These are phyloP conservation scores for Calvatia gigantea DNA, from an alignment of 768 basidiomycete genomes.

Conservation along the genomic window DNA sequence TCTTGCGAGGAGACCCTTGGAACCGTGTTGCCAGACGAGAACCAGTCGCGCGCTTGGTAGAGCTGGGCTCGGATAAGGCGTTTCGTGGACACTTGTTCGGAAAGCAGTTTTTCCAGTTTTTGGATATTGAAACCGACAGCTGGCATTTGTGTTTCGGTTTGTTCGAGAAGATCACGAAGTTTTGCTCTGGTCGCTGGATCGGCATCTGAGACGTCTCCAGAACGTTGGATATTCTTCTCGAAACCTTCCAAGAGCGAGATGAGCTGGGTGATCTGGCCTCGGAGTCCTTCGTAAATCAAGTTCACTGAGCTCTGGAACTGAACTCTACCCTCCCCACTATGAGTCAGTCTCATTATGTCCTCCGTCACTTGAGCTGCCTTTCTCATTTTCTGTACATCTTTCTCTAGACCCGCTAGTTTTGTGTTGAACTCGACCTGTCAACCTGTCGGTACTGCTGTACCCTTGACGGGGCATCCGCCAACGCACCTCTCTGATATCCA, in stretches of 20 bases:
- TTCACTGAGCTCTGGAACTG: background rate
- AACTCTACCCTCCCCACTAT: background rate
- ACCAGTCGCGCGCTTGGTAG: background rate
- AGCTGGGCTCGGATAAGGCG: background rate
- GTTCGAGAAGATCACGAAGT: background rate
- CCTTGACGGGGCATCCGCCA: no score
- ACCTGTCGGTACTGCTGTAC: background rate
- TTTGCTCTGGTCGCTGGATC: background rate
- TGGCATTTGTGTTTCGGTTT: background rate
- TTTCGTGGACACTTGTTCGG: background rate
- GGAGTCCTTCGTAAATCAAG: background rate
- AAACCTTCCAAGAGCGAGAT: background rate
- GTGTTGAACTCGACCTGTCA: background rate
- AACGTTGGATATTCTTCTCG: background rate
- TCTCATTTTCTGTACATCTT: background rate
- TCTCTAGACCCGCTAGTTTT: background rate
- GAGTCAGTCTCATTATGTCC: background rate
- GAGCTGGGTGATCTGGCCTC: background rate
- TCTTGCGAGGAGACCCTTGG: background rate
- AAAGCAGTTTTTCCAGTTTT: background rate
- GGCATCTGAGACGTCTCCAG: background rate
- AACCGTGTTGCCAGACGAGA: background rate
- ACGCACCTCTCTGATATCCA: background rate
- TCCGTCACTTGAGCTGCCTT: background rate
- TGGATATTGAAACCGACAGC: background rate